phyloP scores from a whole-genome alignment of 768 basidiomycete species.

The Kwoniella dendrophila region DNA sequence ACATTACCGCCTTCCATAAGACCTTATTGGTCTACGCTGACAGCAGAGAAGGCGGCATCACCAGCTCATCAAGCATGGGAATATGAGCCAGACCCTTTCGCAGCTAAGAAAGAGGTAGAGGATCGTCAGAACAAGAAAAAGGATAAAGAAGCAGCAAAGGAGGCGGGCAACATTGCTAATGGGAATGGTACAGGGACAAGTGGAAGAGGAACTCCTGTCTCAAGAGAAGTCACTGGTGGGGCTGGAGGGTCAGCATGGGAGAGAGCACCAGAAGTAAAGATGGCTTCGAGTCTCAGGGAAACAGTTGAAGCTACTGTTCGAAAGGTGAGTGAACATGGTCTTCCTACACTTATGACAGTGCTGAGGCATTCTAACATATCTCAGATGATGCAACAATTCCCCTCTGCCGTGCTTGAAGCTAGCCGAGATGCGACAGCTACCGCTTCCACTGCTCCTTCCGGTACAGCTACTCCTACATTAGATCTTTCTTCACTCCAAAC shows the following conservation, averaged over 20 bases:
- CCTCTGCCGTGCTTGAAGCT: conserved; percentile 53
- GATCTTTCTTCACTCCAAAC: conserved; percentile 60
- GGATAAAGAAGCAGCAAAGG: conserved; percentile 49
- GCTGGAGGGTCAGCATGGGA: conserved; percentile 49
- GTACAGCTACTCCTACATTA: conserved; percentile 38
- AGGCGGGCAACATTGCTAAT: conserved; percentile 59
- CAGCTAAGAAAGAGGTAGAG: conserved; percentile 68
- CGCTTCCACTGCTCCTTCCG: conserved; percentile 31
- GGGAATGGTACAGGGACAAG: conserved; percentile 6
- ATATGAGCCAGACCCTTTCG: conserved; percentile 84
- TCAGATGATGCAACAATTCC: conserved; percentile 56
- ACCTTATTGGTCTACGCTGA: conserved; percentile 82
- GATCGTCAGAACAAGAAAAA: conserved; percentile 67
- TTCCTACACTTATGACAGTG: background rate
- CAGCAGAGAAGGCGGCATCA: conserved; percentile 67
- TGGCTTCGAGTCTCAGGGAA: conserved; percentile 75
- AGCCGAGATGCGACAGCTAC: conserved; percentile 46
- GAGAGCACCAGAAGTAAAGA: conserved; percentile 70
- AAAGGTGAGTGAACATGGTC: conserved; percentile 60
- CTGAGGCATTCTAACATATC: conserved; percentile 1
- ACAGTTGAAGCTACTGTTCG: conserved; percentile 79
- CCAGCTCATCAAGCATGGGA: conserved; percentile 79
- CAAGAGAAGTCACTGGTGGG: conserved; percentile 17
- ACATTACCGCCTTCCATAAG: conserved; percentile 80
- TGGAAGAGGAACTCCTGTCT: conserved; percentile 19